Conservation (phyloP, 2,329 filamentous ascomycete genomes). For the Claviceps paspali region DNA sequence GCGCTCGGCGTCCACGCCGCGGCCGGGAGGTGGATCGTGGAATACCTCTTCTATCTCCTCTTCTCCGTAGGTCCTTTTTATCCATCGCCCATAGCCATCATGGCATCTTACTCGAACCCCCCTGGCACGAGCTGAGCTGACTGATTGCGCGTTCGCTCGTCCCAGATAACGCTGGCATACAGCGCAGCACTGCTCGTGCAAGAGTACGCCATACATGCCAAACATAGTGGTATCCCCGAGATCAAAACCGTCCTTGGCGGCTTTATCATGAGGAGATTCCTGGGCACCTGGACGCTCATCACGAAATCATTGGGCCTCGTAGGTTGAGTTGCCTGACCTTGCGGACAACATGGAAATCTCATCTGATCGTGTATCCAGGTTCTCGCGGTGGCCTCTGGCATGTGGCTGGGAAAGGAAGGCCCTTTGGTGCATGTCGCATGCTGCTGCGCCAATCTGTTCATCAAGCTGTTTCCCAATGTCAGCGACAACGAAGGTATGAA, state of each 20-base stretch:
- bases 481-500: constrained; percentile 67
- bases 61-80: constrained; percentile 49
- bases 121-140: no score
- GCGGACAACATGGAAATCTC: background rate
- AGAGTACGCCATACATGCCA: constrained; percentile 74
- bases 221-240: constrained; percentile 91
- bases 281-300: constrained; percentile 75
- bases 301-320: constrained; percentile 84
- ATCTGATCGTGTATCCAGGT: constrained; percentile 34
- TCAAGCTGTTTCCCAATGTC: constrained; percentile 69
- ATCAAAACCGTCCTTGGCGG: constrained; percentile 93
- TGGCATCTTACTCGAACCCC: no score
- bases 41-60: constrained; percentile 76
- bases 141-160: background rate
- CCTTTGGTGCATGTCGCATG: constrained; percentile 92
- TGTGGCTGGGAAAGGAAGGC: constrained; percentile 95
- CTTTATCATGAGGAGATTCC: constrained; percentile 77
- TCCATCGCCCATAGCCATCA: background rate
- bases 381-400: constrained; percentile 78
- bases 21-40: constrained; percentile 63
- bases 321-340: constrained; percentile 19
- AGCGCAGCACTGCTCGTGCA: constrained; percentile 67
- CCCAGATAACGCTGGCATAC: constrained; percentile 61
- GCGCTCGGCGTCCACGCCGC: constrained; percentile 51
- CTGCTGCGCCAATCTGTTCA: constrained; percentile 87